Conservation (phyloP, 495 filamentous ascomycete species). For the Podospora anserina region DNA sequence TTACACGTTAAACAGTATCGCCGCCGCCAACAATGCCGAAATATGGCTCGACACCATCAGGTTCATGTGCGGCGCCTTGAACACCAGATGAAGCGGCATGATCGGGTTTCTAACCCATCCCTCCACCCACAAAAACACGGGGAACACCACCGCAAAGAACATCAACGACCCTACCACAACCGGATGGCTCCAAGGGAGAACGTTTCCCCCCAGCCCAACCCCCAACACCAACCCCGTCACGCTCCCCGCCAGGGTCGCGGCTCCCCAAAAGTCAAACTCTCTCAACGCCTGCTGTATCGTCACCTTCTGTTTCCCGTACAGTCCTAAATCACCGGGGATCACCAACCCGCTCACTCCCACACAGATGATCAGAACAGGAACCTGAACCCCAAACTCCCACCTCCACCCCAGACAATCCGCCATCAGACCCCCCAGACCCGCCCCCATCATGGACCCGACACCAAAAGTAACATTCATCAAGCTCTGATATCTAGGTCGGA, state of each 20-base stretch:
- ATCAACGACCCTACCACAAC: constrained; percentile 62
- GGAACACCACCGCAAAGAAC: constrained; percentile 53
- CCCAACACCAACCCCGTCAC: constrained; percentile 70
- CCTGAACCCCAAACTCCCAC: constrained; percentile 64
- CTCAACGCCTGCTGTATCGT: constrained; percentile 56
- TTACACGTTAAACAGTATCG: constrained; percentile 69
- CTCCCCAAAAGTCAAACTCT: constrained; percentile 66
- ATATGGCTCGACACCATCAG: constrained; percentile 72
- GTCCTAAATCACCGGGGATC: constrained; percentile 59
- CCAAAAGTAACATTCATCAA: constrained; percentile 71
- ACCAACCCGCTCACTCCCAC: constrained; percentile 54
- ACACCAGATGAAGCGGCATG: constrained; percentile 65
- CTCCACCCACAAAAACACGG: constrained; percentile 62
- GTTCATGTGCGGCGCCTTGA: constrained; percentile 57
- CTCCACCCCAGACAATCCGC: constrained; percentile 74
- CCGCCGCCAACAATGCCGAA: constrained; percentile 59
- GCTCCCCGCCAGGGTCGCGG: constrained; percentile 58
- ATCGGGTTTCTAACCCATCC: constrained; percentile 59
- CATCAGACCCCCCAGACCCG: constrained; percentile 69
- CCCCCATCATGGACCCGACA: constrained; percentile 58
- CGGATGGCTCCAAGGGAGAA: constrained; percentile 59
- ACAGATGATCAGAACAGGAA: constrained; percentile 60
- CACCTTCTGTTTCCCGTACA: constrained; percentile 49
- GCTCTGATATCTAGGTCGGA: constrained; percentile 70
- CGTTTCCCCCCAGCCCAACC: constrained; percentile 4